These are phyloP conservation scores for Parafenestella ontariensis DNA, from an alignment of 2,329 filamentous ascomycete genomes.

Conservation along the genomic window DNA sequence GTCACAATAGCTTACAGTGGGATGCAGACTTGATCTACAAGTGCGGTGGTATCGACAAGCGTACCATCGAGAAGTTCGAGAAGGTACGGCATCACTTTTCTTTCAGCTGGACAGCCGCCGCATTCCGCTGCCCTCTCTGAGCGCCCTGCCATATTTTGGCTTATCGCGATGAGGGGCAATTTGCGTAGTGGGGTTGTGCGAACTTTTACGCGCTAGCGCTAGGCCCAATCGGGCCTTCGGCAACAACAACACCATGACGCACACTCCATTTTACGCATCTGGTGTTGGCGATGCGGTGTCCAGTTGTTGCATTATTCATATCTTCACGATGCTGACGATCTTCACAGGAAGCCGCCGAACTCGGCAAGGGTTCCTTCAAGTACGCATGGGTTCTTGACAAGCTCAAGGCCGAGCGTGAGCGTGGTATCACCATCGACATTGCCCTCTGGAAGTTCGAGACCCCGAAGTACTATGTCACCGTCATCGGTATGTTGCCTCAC, in stretches of 20 bases:
- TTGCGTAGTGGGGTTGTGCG: slow-evolving; percentile 50
- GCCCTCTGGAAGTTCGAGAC: slow-evolving; percentile 99
- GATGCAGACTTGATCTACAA: slow-evolving; percentile 97
- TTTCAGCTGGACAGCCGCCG: slow-evolving; percentile 15
- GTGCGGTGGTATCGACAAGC: slow-evolving; percentile 99
- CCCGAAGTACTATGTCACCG: slow-evolving; percentile 95
- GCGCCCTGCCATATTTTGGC: slow-evolving; percentile 41
- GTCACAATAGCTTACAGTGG: slow-evolving; percentile 43
- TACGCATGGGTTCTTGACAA: slow-evolving; percentile 99
- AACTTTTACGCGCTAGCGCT: slow-evolving; percentile 47
- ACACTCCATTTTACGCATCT: slow-evolving; percentile 22
- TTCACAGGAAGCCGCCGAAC: slow-evolving; percentile 90
- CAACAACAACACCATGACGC: slow-evolving; percentile 44
- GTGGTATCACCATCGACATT: slow-evolving; percentile 99
- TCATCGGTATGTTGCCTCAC: slow-evolving; percentile 47
- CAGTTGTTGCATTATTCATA: background rate
- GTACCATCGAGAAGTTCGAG: slow-evolving; percentile 99
- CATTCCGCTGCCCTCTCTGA: slow-evolving; percentile 25
- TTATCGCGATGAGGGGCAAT: slow-evolving; percentile 48
- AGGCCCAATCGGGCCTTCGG: slow-evolving; percentile 38
- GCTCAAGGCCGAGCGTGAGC: slow-evolving; percentile 99
- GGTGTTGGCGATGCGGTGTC: slow-evolving; percentile 3
- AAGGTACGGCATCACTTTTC: slow-evolving; percentile 71
- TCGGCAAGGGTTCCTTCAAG: slow-evolving; percentile 99
- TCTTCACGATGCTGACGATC: slow-evolving; percentile 45